Conservation (phyloP, 371 early-diverging fungal genomes). For the Polyrhizophydium stewartii region DNA sequence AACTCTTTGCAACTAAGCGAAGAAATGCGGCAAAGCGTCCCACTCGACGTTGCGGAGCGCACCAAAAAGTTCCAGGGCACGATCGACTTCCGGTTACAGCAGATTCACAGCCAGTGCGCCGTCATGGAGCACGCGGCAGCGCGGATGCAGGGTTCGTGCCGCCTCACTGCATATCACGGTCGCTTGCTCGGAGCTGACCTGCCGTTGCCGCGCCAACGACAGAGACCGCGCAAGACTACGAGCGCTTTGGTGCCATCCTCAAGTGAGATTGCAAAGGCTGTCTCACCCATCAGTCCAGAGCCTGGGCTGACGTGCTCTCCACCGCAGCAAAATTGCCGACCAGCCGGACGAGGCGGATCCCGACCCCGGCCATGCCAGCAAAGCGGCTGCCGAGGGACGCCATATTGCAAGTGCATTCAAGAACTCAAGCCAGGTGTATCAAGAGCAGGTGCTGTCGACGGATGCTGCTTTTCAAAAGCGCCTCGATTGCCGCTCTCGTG, state of each 20-base stretch:
- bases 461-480: slow-evolving; percentile 42
- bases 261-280: no score
- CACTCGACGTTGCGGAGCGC: slow-evolving; percentile 49
- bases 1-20: slow-evolving; percentile 26
- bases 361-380: not conserved
- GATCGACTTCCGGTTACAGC: slow-evolving; percentile 49
- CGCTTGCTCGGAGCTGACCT: no score
- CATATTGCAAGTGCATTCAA: slow-evolving; percentile 57
- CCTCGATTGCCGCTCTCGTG: slow-evolving; percentile 63
- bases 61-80: slow-evolving; percentile 47
- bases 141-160: no score
- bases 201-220: no score
- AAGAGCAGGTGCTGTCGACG: slow-evolving; percentile 57
- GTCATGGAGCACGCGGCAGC: slow-evolving; percentile 69
- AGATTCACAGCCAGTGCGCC: slow-evolving; percentile 58
- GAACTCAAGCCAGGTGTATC: slow-evolving; percentile 56
- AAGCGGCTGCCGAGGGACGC: slow-evolving; percentile 58
- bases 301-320: no score
- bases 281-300: no score
- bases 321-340: no score
- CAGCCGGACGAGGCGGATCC: not conserved
- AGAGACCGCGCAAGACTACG: no score
- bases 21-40: slow-evolving; percentile 23
- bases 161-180: no score
- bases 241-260: no score